Evolutionary conservation across 768 basidiomycete species (phyloP), one percentile per base, ranked within the genome.

Genomic region (Krasilnikovozyma curviuscula): DNA sequence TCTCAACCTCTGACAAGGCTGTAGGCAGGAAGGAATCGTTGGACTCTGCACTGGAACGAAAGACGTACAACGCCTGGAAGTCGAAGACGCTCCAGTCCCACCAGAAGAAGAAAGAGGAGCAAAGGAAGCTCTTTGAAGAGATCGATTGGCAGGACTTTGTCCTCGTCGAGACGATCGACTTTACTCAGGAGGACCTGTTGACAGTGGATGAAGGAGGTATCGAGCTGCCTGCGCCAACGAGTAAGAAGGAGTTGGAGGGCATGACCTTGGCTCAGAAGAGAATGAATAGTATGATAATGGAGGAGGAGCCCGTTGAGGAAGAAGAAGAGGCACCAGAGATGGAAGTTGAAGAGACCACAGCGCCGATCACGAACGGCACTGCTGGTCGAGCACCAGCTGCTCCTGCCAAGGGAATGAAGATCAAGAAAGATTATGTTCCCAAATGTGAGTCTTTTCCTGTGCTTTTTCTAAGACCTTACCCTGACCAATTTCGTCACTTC

Each of bases 101-200:
- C 19, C 24, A 24, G 16, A 81, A 83, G 66, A 79, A 79, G 61
- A 73, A 80, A 32, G 73, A 83, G 55, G 86, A 93, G 58, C 84
- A 56, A 77, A 82, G 57, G 91, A 91, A 57, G 86, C 50, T 24
- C 45, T 89, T 93, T 60, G 84, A 86, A 37, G 84, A 89, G 61
- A 95, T 98, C 57, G 93, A 98, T 61, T 98, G 93, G 93, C 86
- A 98, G 59, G 93, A 97, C 62, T 97, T 93, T 67, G 85, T 88
- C 33, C 84, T 93, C 48, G 93, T 95, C 6, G 86, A 95, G 61
- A 93, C 88, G 18, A 88, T 93, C 57, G 93, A 98, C 61, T 98
- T 97, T 61, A 97, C 93, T 14, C 75, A 77, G 29, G 83, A 81
- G 7, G 93, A 98, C 61, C n/a, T n/a, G n/a, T n/a, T n/a, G n/a